Evolutionary conservation across 257 asterid genomes (phyloP), one percentile per base, ranked within the genome.

Genomic region (Ligustrum vulgare): DNA sequence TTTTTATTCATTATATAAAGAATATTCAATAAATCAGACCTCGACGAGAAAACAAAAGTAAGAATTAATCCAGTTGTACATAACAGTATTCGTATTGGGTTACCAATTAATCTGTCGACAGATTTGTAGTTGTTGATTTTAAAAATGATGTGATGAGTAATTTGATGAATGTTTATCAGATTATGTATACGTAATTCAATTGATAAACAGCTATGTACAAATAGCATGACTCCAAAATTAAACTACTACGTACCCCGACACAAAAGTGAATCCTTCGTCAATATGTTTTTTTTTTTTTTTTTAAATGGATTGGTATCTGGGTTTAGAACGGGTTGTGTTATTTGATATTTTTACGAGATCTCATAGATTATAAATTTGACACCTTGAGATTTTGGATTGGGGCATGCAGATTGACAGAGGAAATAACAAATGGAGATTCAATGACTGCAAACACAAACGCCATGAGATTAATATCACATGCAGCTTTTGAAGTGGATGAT

Each of bases 401-500:
- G 0, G 15, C 1, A 32, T 41, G 68, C 84, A 93, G 98, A 82
- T 84, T 88, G 86, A 83, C 94, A 37, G 98, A 93, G 72, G 98
- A 91, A 66, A 87, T 85, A 34, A 91, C 90, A 37, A 83, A 79
- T 72, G 96, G 91, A 73, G 94, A 89, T 78, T 84, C 87, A 67
- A 67, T 85, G 36, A 87, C 83, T 56, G 81, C 91, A 34, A 90
- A 91, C 74, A 82, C 80, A 23, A 83, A 85, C 34, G 84, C 89
- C 47, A 86, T 93, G 96, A 82, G 93, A 67, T 71, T 86, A 12
- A 87, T 93, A 77, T 87, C 97, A 6, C 91, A 89, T n/a, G 98
- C 97, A 9, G 97, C 98, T 34, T 93, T 93, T 39, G 98, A 93
- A 78, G 96, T 93, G 13, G 98, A 91, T 78, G 97, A 93, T 78